Evolutionary conservation across 805 yeast genomes (phyloP).

Genomic region (Spencermartinsiella europaea): DNA sequence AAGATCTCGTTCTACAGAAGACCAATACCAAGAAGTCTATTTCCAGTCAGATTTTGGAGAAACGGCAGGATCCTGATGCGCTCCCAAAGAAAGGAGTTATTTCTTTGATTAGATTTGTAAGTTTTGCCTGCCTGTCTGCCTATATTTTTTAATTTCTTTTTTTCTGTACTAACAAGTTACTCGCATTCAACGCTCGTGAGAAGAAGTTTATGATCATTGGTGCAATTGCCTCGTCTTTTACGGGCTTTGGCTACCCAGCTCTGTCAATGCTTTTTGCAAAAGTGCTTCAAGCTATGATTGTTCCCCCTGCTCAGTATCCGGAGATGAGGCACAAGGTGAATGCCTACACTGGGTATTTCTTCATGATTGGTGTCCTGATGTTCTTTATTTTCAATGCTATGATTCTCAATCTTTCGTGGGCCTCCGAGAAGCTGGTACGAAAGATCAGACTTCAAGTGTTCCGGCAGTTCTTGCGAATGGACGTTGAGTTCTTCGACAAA

Average conservation of each 20-base stretch:
- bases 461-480: slow-evolving; percentile 34
- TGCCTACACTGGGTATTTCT: slow-evolving; percentile 31
- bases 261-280: slow-evolving; percentile 36
- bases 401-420: slow-evolving; percentile 22
- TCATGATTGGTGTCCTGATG: slow-evolving; percentile 32
- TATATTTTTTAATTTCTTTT: not conserved
- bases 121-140: not conserved
- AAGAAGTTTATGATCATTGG: slow-evolving; percentile 25
- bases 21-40: slow-evolving; percentile 18
- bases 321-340: slow-evolving; percentile 34
- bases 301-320: slow-evolving; percentile 26
- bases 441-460: slow-evolving; percentile 30
- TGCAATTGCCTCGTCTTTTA: slow-evolving; percentile 23
- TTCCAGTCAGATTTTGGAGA: slow-evolving; percentile 16
- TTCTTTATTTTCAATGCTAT: slow-evolving; percentile 23
- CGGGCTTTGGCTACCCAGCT: slow-evolving; percentile 36
- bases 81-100: not conserved
- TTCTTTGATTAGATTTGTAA: slow-evolving; percentile 6
- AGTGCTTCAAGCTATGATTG: slow-evolving; percentile 32
- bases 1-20: slow-evolving; percentile 5
- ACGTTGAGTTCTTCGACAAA: slow-evolving; percentile 34
- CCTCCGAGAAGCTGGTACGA: slow-evolving; percentile 32
- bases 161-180: slow-evolving; percentile 2
- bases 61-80: not conserved
- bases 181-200: slow-evolving; percentile 25